phyloP scores from a whole-genome alignment of 306 rosid species.

The Glycine latifolia region DNA sequence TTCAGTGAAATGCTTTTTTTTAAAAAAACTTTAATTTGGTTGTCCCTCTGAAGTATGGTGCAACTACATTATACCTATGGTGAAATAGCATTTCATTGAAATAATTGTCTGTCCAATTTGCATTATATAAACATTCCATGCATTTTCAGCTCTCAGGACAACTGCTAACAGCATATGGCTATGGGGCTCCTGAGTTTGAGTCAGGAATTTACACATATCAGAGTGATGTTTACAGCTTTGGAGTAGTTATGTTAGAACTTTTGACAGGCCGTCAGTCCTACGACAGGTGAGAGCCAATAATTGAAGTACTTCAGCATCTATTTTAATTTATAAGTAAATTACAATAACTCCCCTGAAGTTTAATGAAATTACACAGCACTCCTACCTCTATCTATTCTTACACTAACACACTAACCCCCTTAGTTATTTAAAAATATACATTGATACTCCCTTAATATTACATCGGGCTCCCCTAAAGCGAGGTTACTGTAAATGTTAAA shows the following conservation, averaged over 20 bases:
- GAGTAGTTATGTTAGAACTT: conserved; percentile 96
- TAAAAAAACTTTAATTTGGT: neutral
- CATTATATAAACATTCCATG: conserved; percentile 22
- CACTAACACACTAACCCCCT: no score
- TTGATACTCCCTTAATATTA: no score
- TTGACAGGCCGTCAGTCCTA: conserved; percentile 87
- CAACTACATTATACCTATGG: neutral
- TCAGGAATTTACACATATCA: conserved; percentile 81
- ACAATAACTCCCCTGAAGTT: conserved; percentile 57
- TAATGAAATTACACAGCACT: no score
- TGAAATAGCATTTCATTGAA: neutral
- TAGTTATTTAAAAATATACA: no score
- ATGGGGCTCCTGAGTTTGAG: conserved; percentile 93
- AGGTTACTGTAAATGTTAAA: no score
- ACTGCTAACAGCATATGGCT: conserved; percentile 75
- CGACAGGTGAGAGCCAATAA: conserved; percentile 67
- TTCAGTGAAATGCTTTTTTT: neutral
- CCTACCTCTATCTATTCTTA: no score
- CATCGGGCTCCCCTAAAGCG: no score
- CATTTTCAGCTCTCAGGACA: conserved; percentile 84
- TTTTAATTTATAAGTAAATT: conserved; percentile 39
- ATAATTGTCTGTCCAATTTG: conserved; percentile 22
- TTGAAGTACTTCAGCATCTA: neutral
- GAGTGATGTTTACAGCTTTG: conserved; percentile 91
- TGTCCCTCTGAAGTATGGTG: neutral